Conservation (phyloP, 2,329 filamentous ascomycete species). For the Colletotrichum trifolii region DNA sequence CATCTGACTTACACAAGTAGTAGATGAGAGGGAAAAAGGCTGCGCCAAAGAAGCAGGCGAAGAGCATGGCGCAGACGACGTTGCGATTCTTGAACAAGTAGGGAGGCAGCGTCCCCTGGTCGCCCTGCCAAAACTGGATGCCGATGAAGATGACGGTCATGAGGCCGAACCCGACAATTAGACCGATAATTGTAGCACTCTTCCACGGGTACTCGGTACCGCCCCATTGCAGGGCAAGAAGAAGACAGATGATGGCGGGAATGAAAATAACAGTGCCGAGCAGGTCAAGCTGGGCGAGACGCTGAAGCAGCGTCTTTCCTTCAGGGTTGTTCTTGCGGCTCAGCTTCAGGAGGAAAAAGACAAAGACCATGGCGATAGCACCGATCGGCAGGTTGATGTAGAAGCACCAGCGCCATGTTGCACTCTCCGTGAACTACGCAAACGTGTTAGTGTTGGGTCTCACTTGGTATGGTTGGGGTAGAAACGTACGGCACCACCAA, state of each 20-base stretch:
- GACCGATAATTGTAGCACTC: conserved; percentile 59
- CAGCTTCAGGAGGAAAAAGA: conserved; percentile 57
- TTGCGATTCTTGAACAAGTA: conserved; percentile 59
- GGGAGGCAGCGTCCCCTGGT: conserved; percentile 61
- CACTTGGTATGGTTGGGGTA: too few species aligned
- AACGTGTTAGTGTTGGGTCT: too few species aligned
- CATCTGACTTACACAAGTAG: conserved; percentile 57
- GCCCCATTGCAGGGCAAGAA: conserved; percentile 69
- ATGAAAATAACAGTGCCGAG: conserved; percentile 66
- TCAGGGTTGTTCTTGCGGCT: conserved; percentile 46
- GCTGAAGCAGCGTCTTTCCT: conserved; percentile 46
- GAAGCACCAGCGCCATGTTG: conserved; percentile 66
- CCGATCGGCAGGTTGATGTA: conserved; percentile 58
- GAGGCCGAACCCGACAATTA: conserved; percentile 60
- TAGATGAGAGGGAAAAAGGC: conserved; percentile 65
- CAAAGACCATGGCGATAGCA: conserved; percentile 56
- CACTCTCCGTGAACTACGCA: conserved; percentile 55
- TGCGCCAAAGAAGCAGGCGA: conserved; percentile 61
- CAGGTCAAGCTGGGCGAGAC: conserved; percentile 60
- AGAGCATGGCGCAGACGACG: conserved; percentile 51
- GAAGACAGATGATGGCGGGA: conserved; percentile 62
- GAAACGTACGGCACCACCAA: conserved; percentile 53
- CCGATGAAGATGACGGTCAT: conserved; percentile 59
- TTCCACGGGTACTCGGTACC: conserved; percentile 64
- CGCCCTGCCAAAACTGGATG: conserved; percentile 57